A percentile compares a stretch with the other conserved stretches of the same genome.
These are phyloP conservation scores for Taxawa tesnikishii DNA, from an alignment of 2,329 filamentous ascomycete species.

Conservation along the genomic window DNA sequence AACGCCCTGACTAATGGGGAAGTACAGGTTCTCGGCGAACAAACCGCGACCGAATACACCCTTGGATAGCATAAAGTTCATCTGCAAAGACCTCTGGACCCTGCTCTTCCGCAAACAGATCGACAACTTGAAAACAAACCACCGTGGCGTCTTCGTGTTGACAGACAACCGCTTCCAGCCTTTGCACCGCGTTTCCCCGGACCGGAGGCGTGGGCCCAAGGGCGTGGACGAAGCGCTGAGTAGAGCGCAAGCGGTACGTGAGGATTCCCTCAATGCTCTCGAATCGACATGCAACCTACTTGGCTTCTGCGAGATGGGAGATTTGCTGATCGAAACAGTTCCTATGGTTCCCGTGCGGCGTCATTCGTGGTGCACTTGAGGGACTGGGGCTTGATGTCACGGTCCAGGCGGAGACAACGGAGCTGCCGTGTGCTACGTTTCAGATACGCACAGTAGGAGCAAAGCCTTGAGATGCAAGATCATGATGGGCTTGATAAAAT, in stretches of 20 bases:
- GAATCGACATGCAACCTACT: too few species aligned
- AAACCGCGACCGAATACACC: slow-evolving; percentile 82
- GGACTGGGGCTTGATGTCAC: slow-evolving; percentile 82
- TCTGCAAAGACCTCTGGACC: slow-evolving; percentile 97
- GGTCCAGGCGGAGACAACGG: slow-evolving; percentile 79
- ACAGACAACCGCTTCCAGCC: slow-evolving; percentile 89
- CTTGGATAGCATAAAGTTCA: slow-evolving; percentile 92
- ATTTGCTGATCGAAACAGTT: slow-evolving; percentile 43
- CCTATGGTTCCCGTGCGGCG: slow-evolving; percentile 87
- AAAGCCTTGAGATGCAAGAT: slow-evolving; percentile 57
- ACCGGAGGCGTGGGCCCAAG: slow-evolving; percentile 26
- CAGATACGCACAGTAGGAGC: slow-evolving; percentile 77
- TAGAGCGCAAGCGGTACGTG: slow-evolving; percentile 67
- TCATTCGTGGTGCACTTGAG: slow-evolving; percentile 85
- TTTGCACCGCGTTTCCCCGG: slow-evolving; percentile 78
- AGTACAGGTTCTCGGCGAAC: slow-evolving; percentile 63
- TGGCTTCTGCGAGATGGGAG: too few species aligned
- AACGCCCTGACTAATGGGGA: too few species aligned
- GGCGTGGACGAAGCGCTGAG: slow-evolving; percentile 38
- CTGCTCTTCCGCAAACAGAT: slow-evolving; percentile 93
- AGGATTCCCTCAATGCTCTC: neutral
- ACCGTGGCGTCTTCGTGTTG: slow-evolving; percentile 89
- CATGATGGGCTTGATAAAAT: neutral
- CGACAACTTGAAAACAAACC: slow-evolving; percentile 97
- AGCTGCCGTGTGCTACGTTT: slow-evolving; percentile 81